These are phyloP conservation scores for Tulasnella sp. DNA, from an alignment of 768 basidiomycete genomes.

Conservation along the genomic window DNA sequence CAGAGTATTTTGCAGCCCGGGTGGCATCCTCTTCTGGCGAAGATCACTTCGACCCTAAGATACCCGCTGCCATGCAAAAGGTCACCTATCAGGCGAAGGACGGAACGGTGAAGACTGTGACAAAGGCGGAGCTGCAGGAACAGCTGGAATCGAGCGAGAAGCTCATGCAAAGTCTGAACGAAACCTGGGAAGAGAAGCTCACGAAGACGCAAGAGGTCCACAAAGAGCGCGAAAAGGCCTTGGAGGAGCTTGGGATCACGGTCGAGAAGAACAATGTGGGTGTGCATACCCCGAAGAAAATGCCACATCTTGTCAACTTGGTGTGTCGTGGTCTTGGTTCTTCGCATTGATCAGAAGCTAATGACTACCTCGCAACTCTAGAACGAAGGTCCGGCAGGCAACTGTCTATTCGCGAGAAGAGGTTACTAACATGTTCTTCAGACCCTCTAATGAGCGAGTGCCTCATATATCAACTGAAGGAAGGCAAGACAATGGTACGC, in stretches of 20 bases:
- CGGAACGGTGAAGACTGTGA: slow-evolving; percentile 91
- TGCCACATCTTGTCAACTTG: slow-evolving; percentile 92
- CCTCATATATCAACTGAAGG: slow-evolving; percentile 89
- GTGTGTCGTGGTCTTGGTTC: slow-evolving; percentile 52
- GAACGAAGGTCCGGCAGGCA: slow-evolving; percentile 66
- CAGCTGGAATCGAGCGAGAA: slow-evolving; percentile 96
- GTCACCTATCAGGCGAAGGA: slow-evolving; percentile 93
- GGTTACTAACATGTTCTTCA: slow-evolving; percentile 42
- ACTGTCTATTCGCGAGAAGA: background rate
- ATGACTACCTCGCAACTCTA: slow-evolving; percentile 41
- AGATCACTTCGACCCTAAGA: slow-evolving; percentile 79
- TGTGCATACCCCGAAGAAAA: slow-evolving; percentile 98
- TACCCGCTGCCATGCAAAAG: slow-evolving; percentile 93
- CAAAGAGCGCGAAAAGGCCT: slow-evolving; percentile 94
- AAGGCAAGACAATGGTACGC: slow-evolving; percentile 74
- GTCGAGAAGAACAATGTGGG: slow-evolving; percentile 97
- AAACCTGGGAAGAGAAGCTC: slow-evolving; percentile 97
- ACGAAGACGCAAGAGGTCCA: slow-evolving; percentile 90
- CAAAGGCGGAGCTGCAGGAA: slow-evolving; percentile 96
- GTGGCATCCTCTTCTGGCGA: slow-evolving; percentile 71
- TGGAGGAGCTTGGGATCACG: slow-evolving; percentile 96
- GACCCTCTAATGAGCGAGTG: slow-evolving; percentile 98
- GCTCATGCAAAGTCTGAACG: slow-evolving; percentile 88
- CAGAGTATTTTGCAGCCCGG: slow-evolving; percentile 56
- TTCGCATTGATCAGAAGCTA: background rate